Conservation (phyloP, 2,329 filamentous ascomycete genomes). For the Colletotrichum australisinense region DNA sequence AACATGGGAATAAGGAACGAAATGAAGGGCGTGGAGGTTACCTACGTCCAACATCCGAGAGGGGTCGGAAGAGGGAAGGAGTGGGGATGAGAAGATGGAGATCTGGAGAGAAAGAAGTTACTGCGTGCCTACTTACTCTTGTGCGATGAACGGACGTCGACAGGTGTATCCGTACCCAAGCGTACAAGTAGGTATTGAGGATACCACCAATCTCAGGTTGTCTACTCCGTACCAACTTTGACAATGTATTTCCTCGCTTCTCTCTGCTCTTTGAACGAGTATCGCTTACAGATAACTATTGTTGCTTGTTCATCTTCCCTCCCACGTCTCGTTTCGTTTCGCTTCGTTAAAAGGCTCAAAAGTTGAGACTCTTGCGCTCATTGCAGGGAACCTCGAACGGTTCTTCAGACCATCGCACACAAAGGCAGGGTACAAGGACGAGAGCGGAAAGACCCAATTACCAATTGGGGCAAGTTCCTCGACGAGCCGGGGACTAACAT, state of each 20-base stretch:
- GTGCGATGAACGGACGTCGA: background rate
- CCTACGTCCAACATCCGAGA: background rate
- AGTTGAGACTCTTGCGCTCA: background rate
- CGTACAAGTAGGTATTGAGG: background rate
- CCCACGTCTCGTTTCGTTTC: background rate
- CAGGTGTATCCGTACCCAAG: background rate
- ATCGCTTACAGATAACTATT: background rate
- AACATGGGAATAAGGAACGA: background rate
- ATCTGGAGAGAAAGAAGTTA: conserved; percentile 5
- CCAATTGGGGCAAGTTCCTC: conserved; percentile 6
- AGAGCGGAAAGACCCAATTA: conserved; percentile 15
- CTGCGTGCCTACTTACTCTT: background rate
- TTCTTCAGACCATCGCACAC: conserved; percentile 1
- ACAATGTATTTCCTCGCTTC: background rate
- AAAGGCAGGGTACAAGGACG: conserved; percentile 5
- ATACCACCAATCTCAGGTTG: background rate
- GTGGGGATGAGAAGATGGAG: conserved; percentile 11
- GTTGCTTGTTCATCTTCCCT: background rate
- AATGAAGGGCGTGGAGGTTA: background rate
- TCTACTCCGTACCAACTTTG: background rate
- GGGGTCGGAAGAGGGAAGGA: conserved; percentile 13
- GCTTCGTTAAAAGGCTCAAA: background rate
- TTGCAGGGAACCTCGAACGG: background rate
- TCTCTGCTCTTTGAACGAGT: background rate
- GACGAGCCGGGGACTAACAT: background rate